Base-by-base conservation (phyloP, 2,329 filamentous ascomycete species). In the Metarhizium humberi region DNA sequence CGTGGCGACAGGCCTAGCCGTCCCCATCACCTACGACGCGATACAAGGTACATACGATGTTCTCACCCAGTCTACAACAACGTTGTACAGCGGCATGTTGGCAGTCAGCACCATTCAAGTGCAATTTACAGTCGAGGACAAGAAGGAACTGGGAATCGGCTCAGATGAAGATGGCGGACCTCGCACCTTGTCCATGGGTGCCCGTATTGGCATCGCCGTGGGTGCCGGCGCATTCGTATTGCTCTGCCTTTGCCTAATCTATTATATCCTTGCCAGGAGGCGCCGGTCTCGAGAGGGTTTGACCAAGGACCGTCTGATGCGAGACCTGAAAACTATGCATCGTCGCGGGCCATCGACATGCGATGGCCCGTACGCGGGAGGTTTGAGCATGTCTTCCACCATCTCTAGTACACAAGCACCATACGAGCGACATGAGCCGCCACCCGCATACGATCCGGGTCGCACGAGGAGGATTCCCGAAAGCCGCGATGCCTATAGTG, bases 81-180 rank as follows among this genome's bases (percentile, higher is more conserved):
- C 70, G 1, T 58, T 73, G 6, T 69, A 68, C 40, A 66, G 64
- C 50, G 71, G 70, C 51, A 68, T 69, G 5, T 64, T 72, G 29
- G 71, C 69, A 4, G 69, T 73, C 10, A 66, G 71, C 54, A 69
- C 67, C 5, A 68, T 73, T 38, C 65, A 66, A 18, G 71, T 70
- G 3, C 63, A 71, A n/a, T 73, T 71, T 56, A 65, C 66, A 47
- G 67, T 69, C n/a, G 60, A 60, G 7, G 70, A 74, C 55, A 70
- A 68, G 51, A 62, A 63, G 34, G 58, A 60, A 11, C 60, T 73
- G 4, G 69, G 69, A 4, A 67, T 71, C 38, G 65, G 71, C 25
- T 63, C 67, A 14, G 63, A 69, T 4, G 66, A 67, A 20, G 40
- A 55, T 8, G 58, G 62, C 3, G 51, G 55, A 30, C 46, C 61